A percentile compares a stretch with the other conserved stretches of the same genome.
Conservation (phyloP, 2,329 filamentous ascomycete genomes). For the Neonectria magnoliae region DNA sequence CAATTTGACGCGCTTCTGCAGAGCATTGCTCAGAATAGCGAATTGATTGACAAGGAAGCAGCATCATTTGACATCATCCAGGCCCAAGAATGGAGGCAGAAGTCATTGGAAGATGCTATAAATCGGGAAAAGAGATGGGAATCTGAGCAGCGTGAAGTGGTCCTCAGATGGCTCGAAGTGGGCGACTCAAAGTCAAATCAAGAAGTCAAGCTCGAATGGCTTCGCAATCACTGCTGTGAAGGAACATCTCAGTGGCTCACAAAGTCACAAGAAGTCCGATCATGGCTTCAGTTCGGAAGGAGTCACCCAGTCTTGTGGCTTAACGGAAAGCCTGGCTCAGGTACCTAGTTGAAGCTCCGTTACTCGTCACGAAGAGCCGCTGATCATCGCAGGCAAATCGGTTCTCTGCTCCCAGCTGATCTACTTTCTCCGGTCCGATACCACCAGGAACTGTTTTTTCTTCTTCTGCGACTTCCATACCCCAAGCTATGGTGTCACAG, state of each 20-base stretch:
- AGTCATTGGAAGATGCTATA: background rate
- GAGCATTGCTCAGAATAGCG: constrained; percentile 9
- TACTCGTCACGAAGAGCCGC: background rate
- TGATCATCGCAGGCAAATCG: constrained; percentile 10
- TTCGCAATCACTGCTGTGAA: background rate
- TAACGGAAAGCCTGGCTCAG: constrained; percentile 16
- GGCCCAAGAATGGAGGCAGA: constrained; percentile 4
- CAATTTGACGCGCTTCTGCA: constrained; percentile 1
- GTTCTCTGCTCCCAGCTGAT: constrained; percentile 10
- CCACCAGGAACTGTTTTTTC: background rate
- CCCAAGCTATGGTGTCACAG: background rate
- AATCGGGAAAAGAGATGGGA: background rate
- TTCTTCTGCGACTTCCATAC: constrained; percentile 17
- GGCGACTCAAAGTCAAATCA: constrained; percentile 1
- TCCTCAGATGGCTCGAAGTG: constrained; percentile 10
- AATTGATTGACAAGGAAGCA: constrained; percentile 14
- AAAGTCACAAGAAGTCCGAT: constrained; percentile 3
- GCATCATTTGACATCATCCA: constrained; percentile 3
- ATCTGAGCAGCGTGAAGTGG: background rate
- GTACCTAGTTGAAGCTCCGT: background rate
- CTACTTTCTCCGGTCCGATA: constrained; percentile 3
- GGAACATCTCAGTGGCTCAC: constrained; percentile 10
- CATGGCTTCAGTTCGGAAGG: constrained; percentile 9
- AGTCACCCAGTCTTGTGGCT: constrained; percentile 9
- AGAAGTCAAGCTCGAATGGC: constrained; percentile 12